Evolutionary conservation across 495 filamentous ascomycete species (phyloP), one percentile per base, ranked within the genome.

Genomic region (Penicillium bialowiezense): DNA sequence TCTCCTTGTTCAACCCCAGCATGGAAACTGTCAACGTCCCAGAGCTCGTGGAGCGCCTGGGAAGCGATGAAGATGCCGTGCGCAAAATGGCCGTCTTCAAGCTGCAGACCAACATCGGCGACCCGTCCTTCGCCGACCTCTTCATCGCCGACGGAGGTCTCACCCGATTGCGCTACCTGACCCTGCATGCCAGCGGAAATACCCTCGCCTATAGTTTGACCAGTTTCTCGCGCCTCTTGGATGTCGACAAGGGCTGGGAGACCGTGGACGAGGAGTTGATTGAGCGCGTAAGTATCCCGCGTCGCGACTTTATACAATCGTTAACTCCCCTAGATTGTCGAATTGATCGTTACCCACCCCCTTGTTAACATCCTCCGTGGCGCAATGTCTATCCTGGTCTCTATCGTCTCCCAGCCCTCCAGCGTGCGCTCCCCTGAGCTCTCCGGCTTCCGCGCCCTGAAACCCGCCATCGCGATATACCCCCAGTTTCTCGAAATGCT

Each of bases 41-140:
- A 7, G 83, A 88, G 59, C 77, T 90, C 52, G 82, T 90, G 34
- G 76, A 80, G 59, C 78, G 86, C 33, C 73, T 90, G 42, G 80
- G 82, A 26, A 84, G 82, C 60, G 83, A 88, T 39, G 85, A 88
- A 80, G 95, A 97, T 79, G 89, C 89, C 26, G 88, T 90, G 46
- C 89, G 93, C 57, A 99, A 99, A 75, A 97, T 96, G 90, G 93
- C 93, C 10, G 95, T 91, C 50, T 99, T 99, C 80, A 96, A 95
- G 69, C 82, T 99, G 32, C 93, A 99, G 68, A 79, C 82, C 33
- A 89, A 85, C 51, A 96, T 99, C 61, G 90, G 89, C 59, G 95
- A 99, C 65, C 93, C 93, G 3, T 89, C 90, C 40, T 97, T 99
- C 64, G 95, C 93, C 35, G 95, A 97, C 65, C 79, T 92, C 48